A percentile compares a stretch with the other conserved stretches of the same genome.
phyloP scores from a whole-genome alignment of 139 green algal genomes.

The Tetratostichococcus sp. region DNA sequence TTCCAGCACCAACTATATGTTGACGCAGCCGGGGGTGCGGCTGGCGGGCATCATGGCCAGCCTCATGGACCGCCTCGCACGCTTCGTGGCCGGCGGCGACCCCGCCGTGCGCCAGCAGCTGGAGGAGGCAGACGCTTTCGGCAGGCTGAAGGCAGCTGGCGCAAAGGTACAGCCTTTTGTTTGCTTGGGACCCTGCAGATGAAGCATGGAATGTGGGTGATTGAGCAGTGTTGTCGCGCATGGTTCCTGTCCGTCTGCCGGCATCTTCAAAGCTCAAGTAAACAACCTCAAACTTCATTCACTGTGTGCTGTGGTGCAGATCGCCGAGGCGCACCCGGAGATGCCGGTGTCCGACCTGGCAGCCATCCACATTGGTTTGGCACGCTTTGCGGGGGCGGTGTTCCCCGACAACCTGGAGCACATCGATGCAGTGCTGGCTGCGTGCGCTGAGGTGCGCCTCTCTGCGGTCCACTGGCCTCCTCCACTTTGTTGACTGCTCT shows the following conservation, averaged over 20 bases:
- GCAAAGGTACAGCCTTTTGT: slow-evolving; percentile 34
- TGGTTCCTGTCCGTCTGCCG: too few species aligned
- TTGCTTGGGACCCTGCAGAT: too few species aligned
- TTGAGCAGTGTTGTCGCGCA: too few species aligned
- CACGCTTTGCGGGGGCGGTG: slow-evolving; percentile 71
- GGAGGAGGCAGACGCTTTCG: slow-evolving; percentile 65
- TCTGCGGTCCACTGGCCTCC: too few species aligned
- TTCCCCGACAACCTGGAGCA: slow-evolving; percentile 69
- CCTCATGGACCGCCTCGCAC: slow-evolving; percentile 77
- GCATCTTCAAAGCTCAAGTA: too few species aligned
- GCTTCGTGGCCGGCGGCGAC: slow-evolving; percentile 27
- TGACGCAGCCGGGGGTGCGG: slow-evolving; percentile 63
- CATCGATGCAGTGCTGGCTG: slow-evolving; percentile 60
- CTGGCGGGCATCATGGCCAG: slow-evolving; percentile 59
- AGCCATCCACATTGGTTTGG: slow-evolving; percentile 79
- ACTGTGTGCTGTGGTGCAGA: too few species aligned
- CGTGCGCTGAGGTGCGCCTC: slow-evolving; percentile 33
- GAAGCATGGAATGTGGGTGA: too few species aligned
- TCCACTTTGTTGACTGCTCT: too few species aligned
- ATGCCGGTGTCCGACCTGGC: slow-evolving; percentile 64
- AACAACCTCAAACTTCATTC: too few species aligned
- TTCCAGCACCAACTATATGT: too few species aligned
- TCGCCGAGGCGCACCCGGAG: slow-evolving; percentile 54
- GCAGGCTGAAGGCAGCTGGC: slow-evolving; percentile 57
- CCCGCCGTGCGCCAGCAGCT: slow-evolving; percentile 36